Base-by-base conservation (phyloP, 768 basidiomycete species). In the Scleroderma bovista region DNA sequence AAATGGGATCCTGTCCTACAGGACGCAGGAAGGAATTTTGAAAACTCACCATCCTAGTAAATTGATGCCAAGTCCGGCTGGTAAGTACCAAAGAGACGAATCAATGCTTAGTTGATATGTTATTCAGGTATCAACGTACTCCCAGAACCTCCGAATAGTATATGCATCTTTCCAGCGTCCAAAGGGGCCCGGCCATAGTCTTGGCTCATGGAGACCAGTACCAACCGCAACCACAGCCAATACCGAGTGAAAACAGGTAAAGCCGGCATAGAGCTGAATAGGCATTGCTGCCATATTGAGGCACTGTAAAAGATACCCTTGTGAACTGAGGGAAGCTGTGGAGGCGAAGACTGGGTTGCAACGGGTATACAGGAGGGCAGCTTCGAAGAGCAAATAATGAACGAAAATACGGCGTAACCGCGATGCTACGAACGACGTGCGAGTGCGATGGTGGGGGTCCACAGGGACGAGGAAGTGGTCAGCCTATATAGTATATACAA, bases 311-410 rank as follows among this genome's bases (percentile, higher is more conserved):
- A 46, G 8, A 40, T 44, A 50, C 15, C 29, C 26, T 29, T 45
- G 52, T 23, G 37, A 38, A 22, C 15, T 17, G 20, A 53, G 31
- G 6, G 48, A 39, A 6, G 43, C 44, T 17, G 36, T 34, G 22
- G 52, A 45, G 7, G 31, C 22, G 29, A 37, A 53, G 4, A 34
- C 38, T 23, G 52, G 52, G 24, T 50, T 50, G 23, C 37, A 53
- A 17, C 44, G 32, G 22, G 44, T 33, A 32, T 53, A 50, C 26
- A 45, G 13, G 7, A 37, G 22, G 6, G 29, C 43, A 10, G 32
- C 22, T 33, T 53, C 43, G 24, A 53, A 50, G 9, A 50, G 12
- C 8, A 47, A 22, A 7, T 22, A 17, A 10, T 53, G 37, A n/a
- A 12, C 33, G 11, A 42, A 37, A 8, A 31, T 31, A 24, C 37